These are phyloP conservation scores for Fusarium sp. DNA, from an alignment of 2,329 filamentous ascomycete species.

Conservation along the genomic window DNA sequence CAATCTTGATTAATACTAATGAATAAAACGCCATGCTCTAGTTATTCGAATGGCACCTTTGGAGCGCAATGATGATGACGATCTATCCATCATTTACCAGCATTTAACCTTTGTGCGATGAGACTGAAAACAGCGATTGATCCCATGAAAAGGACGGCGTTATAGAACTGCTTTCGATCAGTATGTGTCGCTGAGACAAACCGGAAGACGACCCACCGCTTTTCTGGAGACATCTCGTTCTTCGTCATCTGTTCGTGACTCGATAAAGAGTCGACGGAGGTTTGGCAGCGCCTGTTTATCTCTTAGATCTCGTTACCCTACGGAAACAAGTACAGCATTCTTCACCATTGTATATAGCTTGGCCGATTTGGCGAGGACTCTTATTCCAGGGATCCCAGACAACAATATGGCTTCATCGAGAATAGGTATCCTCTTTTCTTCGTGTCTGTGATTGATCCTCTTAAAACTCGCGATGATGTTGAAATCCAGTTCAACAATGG, in stretches of 20 bases:
- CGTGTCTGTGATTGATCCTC: neutral
- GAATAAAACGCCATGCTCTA: constrained; percentile 3
- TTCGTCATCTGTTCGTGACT: constrained; percentile 90
- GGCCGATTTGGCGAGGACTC: neutral
- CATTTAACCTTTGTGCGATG: constrained; percentile 86
- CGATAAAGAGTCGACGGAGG: constrained; percentile 93
- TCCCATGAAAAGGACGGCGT: constrained; percentile 94
- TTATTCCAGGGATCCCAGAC: neutral
- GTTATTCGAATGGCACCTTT: neutral
- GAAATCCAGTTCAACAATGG: neutral
- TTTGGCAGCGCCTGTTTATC: constrained; percentile 80
- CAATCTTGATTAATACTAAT: neutral
- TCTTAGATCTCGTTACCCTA: neutral
- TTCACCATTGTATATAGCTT: constrained; percentile 29
- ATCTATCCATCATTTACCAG: constrained; percentile 46
- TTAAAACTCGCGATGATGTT: neutral
- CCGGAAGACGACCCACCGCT: constrained; percentile 66
- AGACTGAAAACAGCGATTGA: constrained; percentile 95
- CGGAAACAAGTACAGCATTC: neutral
- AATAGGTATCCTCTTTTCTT: neutral
- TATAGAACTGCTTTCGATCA: constrained; percentile 80
- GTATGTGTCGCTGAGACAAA: neutral
- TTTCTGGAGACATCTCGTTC: constrained; percentile 94
- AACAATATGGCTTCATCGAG: neutral
- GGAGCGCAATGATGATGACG: neutral